A percentile compares a stretch with the other conserved stretches of the same genome.
Evolutionary conservation across 1,284 basidiomycete species (phyloP).

Genomic region (Malassezia brasiliensis): DNA sequence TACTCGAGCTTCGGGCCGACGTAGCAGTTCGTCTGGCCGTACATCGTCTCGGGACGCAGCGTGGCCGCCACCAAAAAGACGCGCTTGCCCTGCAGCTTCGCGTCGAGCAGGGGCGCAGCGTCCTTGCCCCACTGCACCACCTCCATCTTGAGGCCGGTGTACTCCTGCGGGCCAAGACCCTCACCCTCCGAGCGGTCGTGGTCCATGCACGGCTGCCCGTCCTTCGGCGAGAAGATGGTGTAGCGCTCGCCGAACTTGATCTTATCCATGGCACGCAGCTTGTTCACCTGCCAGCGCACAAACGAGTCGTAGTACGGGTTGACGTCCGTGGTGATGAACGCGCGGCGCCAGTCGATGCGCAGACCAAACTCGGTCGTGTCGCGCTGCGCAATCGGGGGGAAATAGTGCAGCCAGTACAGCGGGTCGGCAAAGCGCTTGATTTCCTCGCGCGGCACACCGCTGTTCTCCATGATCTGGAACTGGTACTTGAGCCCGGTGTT

Average conservation of each 20-base stretch:
- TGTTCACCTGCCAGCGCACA: slow-evolving; percentile 97
- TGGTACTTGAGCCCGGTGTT: slow-evolving; percentile 89
- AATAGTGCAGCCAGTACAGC: slow-evolving; percentile 81
- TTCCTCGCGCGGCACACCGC: slow-evolving; percentile 67
- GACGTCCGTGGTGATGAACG: slow-evolving; percentile 85
- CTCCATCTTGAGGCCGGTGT: slow-evolving; percentile 90
- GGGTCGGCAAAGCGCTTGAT: slow-evolving; percentile 95
- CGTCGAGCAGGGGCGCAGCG: slow-evolving; percentile 57
- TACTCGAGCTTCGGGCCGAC: slow-evolving; percentile 86
- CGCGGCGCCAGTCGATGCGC: slow-evolving; percentile 92
- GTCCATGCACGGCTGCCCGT: slow-evolving; percentile 99
- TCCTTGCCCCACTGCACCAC: slow-evolving; percentile 56
- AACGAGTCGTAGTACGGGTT: slow-evolving; percentile 98
- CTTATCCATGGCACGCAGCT: slow-evolving; percentile 58
- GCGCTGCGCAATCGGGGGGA: slow-evolving; percentile 80
- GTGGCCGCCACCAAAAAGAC: slow-evolving; percentile 91
- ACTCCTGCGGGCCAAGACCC: slow-evolving; percentile 89
- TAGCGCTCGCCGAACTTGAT: slow-evolving; percentile 87
- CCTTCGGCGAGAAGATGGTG: slow-evolving; percentile 98
- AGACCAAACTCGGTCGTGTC: slow-evolving; percentile 82
- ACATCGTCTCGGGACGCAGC: slow-evolving; percentile 95
- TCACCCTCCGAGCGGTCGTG: slow-evolving; percentile 95
- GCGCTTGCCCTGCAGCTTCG: slow-evolving; percentile 61
- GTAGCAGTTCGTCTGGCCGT: slow-evolving; percentile 94
- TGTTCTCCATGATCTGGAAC: slow-evolving; percentile 95